Evolutionary conservation across 2,329 filamentous ascomycete species (phyloP).

Genomic region (Emmonsiellopsis sp.): DNA sequence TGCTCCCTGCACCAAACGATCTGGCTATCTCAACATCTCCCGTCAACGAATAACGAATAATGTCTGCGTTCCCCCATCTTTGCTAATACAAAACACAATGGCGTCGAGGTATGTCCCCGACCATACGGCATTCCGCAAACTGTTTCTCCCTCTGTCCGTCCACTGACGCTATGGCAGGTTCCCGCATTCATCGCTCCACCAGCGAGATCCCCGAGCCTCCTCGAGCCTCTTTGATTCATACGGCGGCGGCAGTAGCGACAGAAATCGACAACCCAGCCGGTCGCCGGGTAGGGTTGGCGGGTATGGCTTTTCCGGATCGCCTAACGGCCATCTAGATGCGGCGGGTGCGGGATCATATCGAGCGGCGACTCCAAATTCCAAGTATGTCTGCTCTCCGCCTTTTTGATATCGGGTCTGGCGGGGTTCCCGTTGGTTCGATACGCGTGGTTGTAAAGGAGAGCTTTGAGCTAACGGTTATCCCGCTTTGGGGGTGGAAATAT

Average conservation of each 20-base stretch:
- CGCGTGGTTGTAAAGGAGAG: background rate
- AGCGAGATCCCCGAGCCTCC: conserved; percentile 56
- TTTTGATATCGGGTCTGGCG: background rate
- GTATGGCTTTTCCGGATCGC: conserved; percentile 15
- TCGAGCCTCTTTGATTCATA: conserved; percentile 70
- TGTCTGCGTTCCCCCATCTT: background rate
- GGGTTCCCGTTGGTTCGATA: background rate
- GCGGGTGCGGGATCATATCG: conserved; percentile 37
- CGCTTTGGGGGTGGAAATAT: conserved; percentile 3
- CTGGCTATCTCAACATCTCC: background rate
- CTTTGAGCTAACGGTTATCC: background rate
- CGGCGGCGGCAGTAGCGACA: conserved; percentile 45
- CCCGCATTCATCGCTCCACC: conserved; percentile 58
- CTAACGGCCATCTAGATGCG: conserved; percentile 8
- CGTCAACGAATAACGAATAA: background rate
- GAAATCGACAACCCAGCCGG: conserved; percentile 27
- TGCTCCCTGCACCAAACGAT: background rate
- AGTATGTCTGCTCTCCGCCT: conserved; percentile 33
- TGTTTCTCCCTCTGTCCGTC: background rate
- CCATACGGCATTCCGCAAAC: background rate
- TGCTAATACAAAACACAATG: background rate
- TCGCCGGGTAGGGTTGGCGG: conserved; percentile 28
- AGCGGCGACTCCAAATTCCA: conserved; percentile 61
- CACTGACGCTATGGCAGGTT: conserved; percentile 37
- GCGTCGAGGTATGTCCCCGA: conserved; percentile 1